Base-by-base conservation (phyloP, 2,329 filamentous ascomycete genomes). In the Epichloe baconii region DNA sequence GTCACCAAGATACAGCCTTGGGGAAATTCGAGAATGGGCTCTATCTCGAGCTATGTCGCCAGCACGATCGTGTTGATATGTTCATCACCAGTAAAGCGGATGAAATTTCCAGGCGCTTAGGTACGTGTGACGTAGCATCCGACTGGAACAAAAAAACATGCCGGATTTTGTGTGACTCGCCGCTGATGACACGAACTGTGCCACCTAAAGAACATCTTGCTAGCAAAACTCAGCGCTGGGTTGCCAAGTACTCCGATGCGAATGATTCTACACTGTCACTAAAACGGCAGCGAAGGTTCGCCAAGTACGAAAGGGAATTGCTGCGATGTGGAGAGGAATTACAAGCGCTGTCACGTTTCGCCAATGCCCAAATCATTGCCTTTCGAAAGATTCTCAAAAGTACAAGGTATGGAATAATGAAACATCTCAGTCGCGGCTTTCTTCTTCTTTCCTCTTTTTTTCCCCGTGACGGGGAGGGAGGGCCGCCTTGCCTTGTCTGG, bases 341-440 rank as follows among this genome's bases (percentile, higher is more conserved):
- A 50, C 76, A 79, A 50, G 78, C 79, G 4, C 72, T 93, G 5
- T 77, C 79, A 37, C 80, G 86, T 42, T 94, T 91, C 59, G 78
- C 83, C 55, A 75, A 78, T 53, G 84, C 85, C 2, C 88, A 94
- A 62, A 74, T 82, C 10, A 78, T 83, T 4, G 88, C 85, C 4
- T 90, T 94, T 59, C 78, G 80, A 51, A 94, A 94, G 68, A 83
- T 94, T 38, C 71, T 90, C 36, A 93, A 91, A 94, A 94, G 64
- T 91, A 93, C 68, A 78, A 75, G 72, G 78, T 79, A 43, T n/a
- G 47, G 5, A 4, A 23, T 36, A 26, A 8, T 1, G 14, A 6
- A 7, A 2, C 17, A 19, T 12, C 5, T 23, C 11, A 19, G 11
- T 4, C 26, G 26, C 26, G 1, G 26, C 1, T 11, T 31, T 31